These are phyloP conservation scores for Eucalyptus dawsonii DNA, from an alignment of 345 rosid species.

Conservation along the genomic window DNA sequence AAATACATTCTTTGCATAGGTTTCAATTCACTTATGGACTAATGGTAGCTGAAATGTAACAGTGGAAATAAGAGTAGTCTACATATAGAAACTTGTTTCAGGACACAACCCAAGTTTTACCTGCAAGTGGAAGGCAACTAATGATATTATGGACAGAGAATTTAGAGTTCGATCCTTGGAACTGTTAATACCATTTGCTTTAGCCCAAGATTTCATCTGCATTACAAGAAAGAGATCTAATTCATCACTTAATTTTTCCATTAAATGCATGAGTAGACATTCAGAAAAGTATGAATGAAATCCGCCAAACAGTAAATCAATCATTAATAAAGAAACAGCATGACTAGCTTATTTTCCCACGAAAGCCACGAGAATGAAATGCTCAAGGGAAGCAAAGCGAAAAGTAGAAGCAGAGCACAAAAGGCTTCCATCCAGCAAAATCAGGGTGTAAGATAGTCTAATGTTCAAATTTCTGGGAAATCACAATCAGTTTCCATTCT, in stretches of 20 bases:
- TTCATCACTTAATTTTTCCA: background rate
- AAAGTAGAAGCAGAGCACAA: background rate
- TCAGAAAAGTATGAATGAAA: background rate
- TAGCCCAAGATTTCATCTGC: slow-evolving; percentile 50
- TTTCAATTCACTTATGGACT: background rate
- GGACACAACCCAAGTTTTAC: slow-evolving; percentile 1
- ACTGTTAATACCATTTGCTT: slow-evolving; percentile 33
- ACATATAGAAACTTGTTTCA: background rate
- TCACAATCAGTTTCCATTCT: background rate
- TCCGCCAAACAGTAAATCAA: background rate
- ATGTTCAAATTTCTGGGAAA: background rate
- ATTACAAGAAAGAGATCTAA: background rate
- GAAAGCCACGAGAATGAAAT: background rate
- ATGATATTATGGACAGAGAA: slow-evolving; percentile 32
- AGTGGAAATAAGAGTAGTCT: background rate
- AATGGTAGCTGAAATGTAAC: background rate
- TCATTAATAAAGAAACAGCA: background rate
- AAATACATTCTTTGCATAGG: background rate
- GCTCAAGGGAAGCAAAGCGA: background rate
- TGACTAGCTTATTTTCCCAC: background rate
- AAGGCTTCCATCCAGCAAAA: background rate
- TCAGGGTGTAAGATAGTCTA: background rate
- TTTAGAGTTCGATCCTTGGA: slow-evolving; percentile 25
- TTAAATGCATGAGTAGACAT: background rate
- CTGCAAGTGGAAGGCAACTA: slow-evolving; percentile 51